A percentile compares a stretch with the other conserved stretches of the same genome.
Evolutionary conservation across 768 basidiomycete species (phyloP).

Genomic region (Serpula lacrymans): DNA sequence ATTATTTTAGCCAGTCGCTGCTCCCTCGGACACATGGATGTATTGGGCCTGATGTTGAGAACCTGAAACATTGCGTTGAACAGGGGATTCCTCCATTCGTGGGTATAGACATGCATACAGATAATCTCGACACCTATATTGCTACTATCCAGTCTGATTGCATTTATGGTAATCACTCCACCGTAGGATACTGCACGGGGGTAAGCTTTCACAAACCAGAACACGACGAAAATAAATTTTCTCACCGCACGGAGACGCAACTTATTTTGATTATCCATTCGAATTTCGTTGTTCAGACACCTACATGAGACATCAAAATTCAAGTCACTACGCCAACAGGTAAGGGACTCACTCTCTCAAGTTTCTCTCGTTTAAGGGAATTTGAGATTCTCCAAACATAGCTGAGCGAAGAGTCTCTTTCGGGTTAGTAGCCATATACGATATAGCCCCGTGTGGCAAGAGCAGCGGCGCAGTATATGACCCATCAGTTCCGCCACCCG

Average conservation of each 20-base stretch:
- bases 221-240: no score
- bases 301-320: not conserved
- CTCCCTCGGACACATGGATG: no score
- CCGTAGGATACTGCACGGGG: no score
- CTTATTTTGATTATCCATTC: not conserved
- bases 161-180: no score
- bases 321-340: not conserved
- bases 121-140: no score
- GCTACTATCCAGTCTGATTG: no score
- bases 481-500: not conserved
- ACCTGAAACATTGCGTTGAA: no score
- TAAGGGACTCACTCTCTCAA: not conserved
- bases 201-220: no score
- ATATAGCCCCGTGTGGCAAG: not conserved
- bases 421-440: not conserved
- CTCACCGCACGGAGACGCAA: not conserved
- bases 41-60: no score
- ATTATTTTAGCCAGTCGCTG: no score
- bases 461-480: not conserved
- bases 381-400: not conserved
- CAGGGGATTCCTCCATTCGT: no score
- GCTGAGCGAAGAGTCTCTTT: conserved; percentile 1
- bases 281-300: conserved; percentile 1
- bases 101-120: no score
- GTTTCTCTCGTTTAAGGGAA: not conserved